These are phyloP conservation scores for Colletotrichum noveboracense DNA, from an alignment of 2,329 filamentous ascomycete genomes.

Conservation along the genomic window DNA sequence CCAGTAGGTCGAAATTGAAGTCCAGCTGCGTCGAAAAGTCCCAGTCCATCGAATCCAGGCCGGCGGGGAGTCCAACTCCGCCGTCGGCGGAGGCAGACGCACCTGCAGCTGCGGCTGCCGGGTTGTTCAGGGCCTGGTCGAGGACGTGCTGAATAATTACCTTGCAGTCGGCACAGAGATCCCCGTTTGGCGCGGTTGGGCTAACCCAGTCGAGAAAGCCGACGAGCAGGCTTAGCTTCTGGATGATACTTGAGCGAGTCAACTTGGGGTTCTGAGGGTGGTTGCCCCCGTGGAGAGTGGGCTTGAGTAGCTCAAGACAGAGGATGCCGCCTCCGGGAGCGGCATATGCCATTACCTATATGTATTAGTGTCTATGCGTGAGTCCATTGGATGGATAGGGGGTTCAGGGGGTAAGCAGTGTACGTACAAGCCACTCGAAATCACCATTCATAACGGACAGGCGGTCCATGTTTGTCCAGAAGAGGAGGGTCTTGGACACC, in stretches of 20 bases:
- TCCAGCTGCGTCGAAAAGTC: constrained; percentile 33
- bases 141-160: constrained; percentile 55
- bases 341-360: constrained; percentile 53
- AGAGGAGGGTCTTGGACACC: constrained; percentile 48
- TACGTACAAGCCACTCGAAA: constrained; percentile 54
- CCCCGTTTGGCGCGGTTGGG: constrained; percentile 51
- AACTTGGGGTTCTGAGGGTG: constrained; percentile 38
- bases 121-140: constrained; percentile 51
- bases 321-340: constrained; percentile 55
- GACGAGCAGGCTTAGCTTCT: constrained; percentile 55
- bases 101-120: constrained; percentile 22
- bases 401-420: too few relatives aligned
- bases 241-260: constrained; percentile 53
- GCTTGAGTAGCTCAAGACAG: constrained; percentile 54
- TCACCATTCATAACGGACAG: constrained; percentile 45
- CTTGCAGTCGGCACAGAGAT: constrained; percentile 51
- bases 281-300: constrained; percentile 29
- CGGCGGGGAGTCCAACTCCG: background rate
- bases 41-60: constrained; percentile 35
- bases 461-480: constrained; percentile 56
- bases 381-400: background rate
- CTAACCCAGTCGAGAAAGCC: constrained; percentile 58
- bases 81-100: constrained; percentile 11
- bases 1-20: constrained; percentile 53
- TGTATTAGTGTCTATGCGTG: background rate